Evolutionary conservation across 805 yeast species (phyloP).

Genomic region (Cyberlindnera mississippiensis): DNA sequence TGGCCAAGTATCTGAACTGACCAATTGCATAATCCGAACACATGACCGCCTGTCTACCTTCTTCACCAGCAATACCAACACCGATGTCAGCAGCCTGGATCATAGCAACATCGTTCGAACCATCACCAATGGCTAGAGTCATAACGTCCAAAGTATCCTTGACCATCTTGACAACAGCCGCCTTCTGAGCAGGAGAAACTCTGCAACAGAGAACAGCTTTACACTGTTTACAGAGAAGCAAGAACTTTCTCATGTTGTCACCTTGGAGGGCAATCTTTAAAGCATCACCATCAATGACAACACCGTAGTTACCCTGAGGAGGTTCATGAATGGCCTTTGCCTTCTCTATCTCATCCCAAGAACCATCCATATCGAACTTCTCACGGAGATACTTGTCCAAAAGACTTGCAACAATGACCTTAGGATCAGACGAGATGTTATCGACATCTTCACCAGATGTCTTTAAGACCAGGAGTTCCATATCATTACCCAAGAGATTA

Average conservation of each 20-base stretch:
- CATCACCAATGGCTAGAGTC: slow-evolving; percentile 83
- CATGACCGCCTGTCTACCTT: slow-evolving; percentile 87
- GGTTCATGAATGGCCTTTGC: slow-evolving; percentile 60
- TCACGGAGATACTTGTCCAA: slow-evolving; percentile 49
- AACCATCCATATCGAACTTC: slow-evolving; percentile 55
- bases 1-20: slow-evolving; percentile 68
- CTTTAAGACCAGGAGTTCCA: slow-evolving; percentile 65
- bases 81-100: slow-evolving; percentile 77
- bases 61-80: slow-evolving; percentile 81
- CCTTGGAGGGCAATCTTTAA: slow-evolving; percentile 46
- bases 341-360: slow-evolving; percentile 47
- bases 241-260: slow-evolving; percentile 50
- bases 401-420: slow-evolving; percentile 41
- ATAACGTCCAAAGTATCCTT: slow-evolving; percentile 69
- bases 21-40: slow-evolving; percentile 83
- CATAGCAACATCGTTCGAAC: slow-evolving; percentile 88
- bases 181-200: slow-evolving; percentile 96
- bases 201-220: slow-evolving; percentile 92
- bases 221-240: slow-evolving; percentile 73
- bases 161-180: slow-evolving; percentile 81
- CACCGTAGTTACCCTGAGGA: slow-evolving; percentile 65
- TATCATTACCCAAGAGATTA: slow-evolving; percentile 73
- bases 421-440: slow-evolving; percentile 37
- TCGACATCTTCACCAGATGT: slow-evolving; percentile 54
- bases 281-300: slow-evolving; percentile 77